Base-by-base conservation (phyloP, 495 filamentous ascomycete species). In the Filosporella fistucella region DNA sequence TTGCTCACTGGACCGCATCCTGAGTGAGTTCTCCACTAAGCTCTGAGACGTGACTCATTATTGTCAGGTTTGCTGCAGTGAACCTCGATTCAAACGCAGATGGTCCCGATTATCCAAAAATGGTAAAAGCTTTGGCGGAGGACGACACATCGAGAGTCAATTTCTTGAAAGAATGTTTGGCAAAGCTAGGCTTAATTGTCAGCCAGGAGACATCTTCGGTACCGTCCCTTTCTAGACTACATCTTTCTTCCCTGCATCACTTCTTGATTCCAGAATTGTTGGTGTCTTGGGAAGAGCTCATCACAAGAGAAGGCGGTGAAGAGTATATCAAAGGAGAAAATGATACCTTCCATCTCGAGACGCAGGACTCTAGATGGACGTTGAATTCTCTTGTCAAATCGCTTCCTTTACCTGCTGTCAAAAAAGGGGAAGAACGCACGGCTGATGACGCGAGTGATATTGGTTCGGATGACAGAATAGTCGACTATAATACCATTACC, bases 1-100 rank as follows among this genome's bases (percentile, higher is more conserved):
- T 67, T 96, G 17, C 67, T 98, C 25, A 94, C 86, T 1, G 89
- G 91, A 0, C 87, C 91, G 33, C 94, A 98, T 73, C 91, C 93
- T 37, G 94, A 98, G 88, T 95, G 71, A 66, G 84, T 75, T 14
- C 20, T 32, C 21, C 24, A 11, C 29, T 23, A 16, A 20, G 20
- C 22, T 23, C 12, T 24, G 10, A 17, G 20, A 8, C 14, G 40
- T 16, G 9, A 16, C 46, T 55, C 10, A 51, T 17, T 36, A 4
- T 5, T 32, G n/a, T 11, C 41, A 95, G 89, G 59, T 98, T 98
- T 63, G 85, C 89, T 3, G 80, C 85, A 7, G 75, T 69, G 29
- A 95, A 95, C 56, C 78, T 97, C 3, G 74, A 82, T 47, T 76
- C 68, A 12, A 72, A 82, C 1, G 66, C 75, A 16, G 72, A 76